Evolutionary conservation across 305 asterid species (phyloP).

Genomic region (Coffea humblotiana): DNA sequence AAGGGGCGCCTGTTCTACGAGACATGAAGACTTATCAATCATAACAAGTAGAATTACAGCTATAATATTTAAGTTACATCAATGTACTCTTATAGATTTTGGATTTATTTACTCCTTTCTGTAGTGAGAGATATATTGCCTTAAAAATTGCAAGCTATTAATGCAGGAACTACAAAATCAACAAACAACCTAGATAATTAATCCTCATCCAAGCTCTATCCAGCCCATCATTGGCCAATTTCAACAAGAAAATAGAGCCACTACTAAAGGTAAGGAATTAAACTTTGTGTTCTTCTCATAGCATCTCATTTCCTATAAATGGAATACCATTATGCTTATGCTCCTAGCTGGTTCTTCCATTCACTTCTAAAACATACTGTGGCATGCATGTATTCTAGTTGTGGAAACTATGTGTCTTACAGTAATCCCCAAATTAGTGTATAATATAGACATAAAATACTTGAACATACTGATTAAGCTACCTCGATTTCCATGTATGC

Average conservation of each 20-base stretch:
- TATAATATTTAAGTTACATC: background rate
- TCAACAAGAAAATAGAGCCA: background rate
- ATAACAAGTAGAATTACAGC: background rate
- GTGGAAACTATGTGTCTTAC: background rate
- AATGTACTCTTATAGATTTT: background rate
- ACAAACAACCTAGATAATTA: background rate
- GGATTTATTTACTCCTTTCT: background rate
- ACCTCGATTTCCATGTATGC: slow-evolving; percentile 53
- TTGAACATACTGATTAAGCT: background rate
- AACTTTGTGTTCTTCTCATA: background rate
- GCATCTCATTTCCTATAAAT: background rate
- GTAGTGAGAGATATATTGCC: background rate
- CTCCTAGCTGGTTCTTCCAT: background rate
- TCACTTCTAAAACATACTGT: background rate
- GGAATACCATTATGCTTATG: background rate
- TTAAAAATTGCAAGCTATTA: background rate
- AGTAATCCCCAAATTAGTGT: background rate
- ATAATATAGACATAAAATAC: background rate
- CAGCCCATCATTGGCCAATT: background rate
- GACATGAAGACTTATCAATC: background rate
- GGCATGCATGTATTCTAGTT: background rate
- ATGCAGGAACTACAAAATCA: background rate
- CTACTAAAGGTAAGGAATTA: background rate
- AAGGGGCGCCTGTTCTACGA: background rate
- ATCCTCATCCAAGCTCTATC: background rate